A percentile compares a stretch with the other conserved stretches of the same genome.
These are phyloP conservation scores for Trichoderma atroviride DNA, from an alignment of 2,329 filamentous ascomycete species.

Conservation along the genomic window DNA sequence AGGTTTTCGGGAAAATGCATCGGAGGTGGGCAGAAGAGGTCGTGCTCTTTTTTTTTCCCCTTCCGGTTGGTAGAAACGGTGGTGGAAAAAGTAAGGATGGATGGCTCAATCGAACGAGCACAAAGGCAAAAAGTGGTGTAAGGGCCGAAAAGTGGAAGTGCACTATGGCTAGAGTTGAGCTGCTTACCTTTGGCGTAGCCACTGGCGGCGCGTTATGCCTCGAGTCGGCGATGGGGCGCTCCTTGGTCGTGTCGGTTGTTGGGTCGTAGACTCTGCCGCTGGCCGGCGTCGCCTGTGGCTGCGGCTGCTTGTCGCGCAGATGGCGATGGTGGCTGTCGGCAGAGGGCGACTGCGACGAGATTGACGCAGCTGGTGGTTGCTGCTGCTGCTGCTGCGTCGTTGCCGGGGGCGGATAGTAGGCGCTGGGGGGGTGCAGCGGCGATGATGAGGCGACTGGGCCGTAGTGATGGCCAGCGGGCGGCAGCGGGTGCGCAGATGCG, in stretches of 20 bases:
- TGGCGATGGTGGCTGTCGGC: constrained; percentile 33
- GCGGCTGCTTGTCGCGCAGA: constrained; percentile 38
- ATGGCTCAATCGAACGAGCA: neutral
- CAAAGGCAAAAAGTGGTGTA: constrained; percentile 21
- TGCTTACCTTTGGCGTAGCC: constrained; percentile 53
- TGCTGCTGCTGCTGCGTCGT: neutral
- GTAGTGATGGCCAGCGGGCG: constrained; percentile 33
- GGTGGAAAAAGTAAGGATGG: neutral
- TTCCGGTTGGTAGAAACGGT: constrained; percentile 1
- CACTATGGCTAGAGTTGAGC: constrained; percentile 29
- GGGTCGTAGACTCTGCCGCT: constrained; percentile 58
- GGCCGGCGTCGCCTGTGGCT: constrained; percentile 40
- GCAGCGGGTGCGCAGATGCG: constrained; percentile 38
- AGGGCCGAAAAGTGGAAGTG: constrained; percentile 29
- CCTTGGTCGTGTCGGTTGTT: constrained; percentile 53
- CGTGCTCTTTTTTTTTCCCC: neutral
- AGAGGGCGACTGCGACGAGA: constrained; percentile 33
- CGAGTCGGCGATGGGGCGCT: constrained; percentile 52
- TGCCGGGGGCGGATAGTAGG: constrained; percentile 44
- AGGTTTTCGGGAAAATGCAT: constrained; percentile 22
- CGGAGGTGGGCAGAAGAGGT: neutral
- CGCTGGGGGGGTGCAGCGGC: constrained; percentile 48
- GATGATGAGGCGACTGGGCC: constrained; percentile 40
- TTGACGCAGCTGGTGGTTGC: constrained; percentile 27
- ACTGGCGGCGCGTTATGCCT: constrained; percentile 50